A percentile compares a stretch with the other conserved stretches of the same genome.
phyloP scores from a whole-genome alignment of 1,284 basidiomycete genomes.

The Rhodotorula sp. region DNA sequence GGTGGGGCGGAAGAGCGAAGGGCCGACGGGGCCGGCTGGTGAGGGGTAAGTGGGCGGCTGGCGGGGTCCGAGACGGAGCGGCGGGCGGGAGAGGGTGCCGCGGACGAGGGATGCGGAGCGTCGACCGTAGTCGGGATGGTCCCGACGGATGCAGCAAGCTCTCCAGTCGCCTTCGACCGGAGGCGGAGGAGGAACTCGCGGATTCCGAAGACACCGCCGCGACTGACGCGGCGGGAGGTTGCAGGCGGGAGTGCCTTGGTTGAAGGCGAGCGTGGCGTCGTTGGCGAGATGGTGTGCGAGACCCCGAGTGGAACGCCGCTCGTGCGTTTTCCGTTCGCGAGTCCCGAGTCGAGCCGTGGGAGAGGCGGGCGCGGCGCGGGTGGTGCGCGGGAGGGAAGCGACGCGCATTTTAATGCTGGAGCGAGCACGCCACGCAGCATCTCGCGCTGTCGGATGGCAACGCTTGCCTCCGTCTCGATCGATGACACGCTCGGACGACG shows the following conservation, averaged over 20 bases:
- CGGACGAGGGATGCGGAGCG: not conserved
- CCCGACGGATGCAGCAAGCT: conserved; percentile 16
- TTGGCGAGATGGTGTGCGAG: not conserved
- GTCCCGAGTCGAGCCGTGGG: not conserved
- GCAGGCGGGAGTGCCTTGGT: not conserved
- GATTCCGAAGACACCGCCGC: conserved; percentile 28
- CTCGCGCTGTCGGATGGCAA: conserved; percentile 32
- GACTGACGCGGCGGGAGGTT: conserved; percentile 22
- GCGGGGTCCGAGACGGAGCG: conserved; percentile 28
- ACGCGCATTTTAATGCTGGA: conserved; percentile 28
- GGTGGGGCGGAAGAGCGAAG: not conserved
- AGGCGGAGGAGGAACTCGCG: conserved; percentile 34
- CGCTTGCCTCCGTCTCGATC: conserved; percentile 23
- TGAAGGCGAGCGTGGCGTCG: not conserved
- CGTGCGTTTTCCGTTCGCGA: too few species aligned
- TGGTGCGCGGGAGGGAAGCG: conserved; percentile 26
- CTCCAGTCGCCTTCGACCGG: conserved; percentile 23
- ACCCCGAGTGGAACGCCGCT: not conserved
- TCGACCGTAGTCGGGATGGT: not conserved
- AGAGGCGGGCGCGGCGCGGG: conserved; percentile 25
- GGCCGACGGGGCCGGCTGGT: not conserved
- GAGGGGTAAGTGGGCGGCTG: not conserved
- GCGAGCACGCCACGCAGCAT: conserved; percentile 37
- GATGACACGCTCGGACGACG: conserved; percentile 14
- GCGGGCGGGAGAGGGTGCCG: not conserved